Conservation (phyloP, 176 grass and related monocot species). For the Juncus effusus region DNA sequence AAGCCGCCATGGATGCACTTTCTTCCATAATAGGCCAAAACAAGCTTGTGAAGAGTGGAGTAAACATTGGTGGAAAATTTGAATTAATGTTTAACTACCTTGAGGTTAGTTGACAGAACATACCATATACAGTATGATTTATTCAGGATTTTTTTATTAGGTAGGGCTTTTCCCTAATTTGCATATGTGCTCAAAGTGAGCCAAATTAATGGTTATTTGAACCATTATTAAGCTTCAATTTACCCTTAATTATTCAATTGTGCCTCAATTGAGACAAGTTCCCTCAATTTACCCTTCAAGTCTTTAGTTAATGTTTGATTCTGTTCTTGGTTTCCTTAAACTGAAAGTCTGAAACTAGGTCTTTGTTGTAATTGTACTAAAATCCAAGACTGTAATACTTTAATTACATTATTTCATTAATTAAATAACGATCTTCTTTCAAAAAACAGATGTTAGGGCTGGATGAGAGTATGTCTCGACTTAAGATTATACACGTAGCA, state of each 20-base stretch:
- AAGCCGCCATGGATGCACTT: slow-evolving; percentile 42
- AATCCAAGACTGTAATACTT: slow-evolving; percentile 7
- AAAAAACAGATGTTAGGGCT: slow-evolving; percentile 48
- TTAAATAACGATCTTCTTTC: background rate
- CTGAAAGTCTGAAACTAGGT: too few species aligned
- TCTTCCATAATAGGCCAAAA: slow-evolving; percentile 37
- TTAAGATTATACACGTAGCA: slow-evolving; percentile 85
- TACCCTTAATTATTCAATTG: too few species aligned
- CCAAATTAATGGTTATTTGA: too few species aligned
- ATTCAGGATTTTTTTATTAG: too few species aligned
- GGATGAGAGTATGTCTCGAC: slow-evolving; percentile 52
- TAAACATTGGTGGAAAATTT: slow-evolving; percentile 23
- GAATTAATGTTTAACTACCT: slow-evolving; percentile 32
- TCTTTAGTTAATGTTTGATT: too few species aligned
- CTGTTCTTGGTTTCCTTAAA: too few species aligned
- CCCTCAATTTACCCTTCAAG: too few species aligned
- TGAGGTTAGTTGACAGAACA: slow-evolving; percentile 27
- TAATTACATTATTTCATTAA: background rate
- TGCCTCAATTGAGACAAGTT: too few species aligned
- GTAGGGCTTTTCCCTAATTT: too few species aligned
- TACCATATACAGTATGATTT: slow-evolving; percentile 11
- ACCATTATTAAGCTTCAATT: too few species aligned
- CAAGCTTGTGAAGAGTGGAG: slow-evolving; percentile 11
- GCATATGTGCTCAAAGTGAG: too few species aligned
- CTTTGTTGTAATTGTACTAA: background rate